Evolutionary conservation across 2,329 filamentous ascomycete genomes (phyloP), one percentile per base, ranked within the genome.

Genomic region (Calonectria pseudoturangicola): DNA sequence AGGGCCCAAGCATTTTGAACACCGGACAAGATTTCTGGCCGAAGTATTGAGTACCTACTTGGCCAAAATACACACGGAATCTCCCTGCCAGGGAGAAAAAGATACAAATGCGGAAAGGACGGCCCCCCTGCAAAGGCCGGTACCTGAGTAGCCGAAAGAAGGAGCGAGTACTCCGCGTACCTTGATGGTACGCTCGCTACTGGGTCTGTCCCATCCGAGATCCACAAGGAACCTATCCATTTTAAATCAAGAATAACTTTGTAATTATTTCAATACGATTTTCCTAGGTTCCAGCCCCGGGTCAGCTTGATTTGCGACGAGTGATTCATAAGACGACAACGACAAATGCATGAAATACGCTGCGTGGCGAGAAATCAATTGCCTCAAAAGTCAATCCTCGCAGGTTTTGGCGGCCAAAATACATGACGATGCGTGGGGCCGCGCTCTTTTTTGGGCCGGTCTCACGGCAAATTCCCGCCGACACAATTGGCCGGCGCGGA

Each of bases 21-120:
- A 78, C 3, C 65, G 75, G 0, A 72, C 77, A 8, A 39, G 77
- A 0, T 79, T 79, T 13, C n/a, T 79, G 3, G 45, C 76, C 3
- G 77, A 79, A 1, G 51, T 73, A 0, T 10, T 79, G 13, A 74
- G 77, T 2, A 74, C 74, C 0, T 69, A 78, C 13, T 2, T 79
- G 1, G 60, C 51, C 4, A 68, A 48, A n/a, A 21, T 36, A 28
- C 16, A 62, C 21, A 30, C 8, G 1, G 58, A 63, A 27, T 7
- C 13, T 21, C 41, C 18, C 18, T 27, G 16, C 15, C 9, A 28
- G 7, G 39, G 12, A 25, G 25, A 30, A 21, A 25, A 16, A n/a
- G 39, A 45, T 15, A 27, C 21, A 6, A 12, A 28, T 28, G 58
- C 18, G 18, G 39, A 30, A 13, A 45, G 16, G 39, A 30, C 33